Evolutionary conservation across 495 filamentous ascomycete species (phyloP).

Genomic region (Monascus purpureus): DNA sequence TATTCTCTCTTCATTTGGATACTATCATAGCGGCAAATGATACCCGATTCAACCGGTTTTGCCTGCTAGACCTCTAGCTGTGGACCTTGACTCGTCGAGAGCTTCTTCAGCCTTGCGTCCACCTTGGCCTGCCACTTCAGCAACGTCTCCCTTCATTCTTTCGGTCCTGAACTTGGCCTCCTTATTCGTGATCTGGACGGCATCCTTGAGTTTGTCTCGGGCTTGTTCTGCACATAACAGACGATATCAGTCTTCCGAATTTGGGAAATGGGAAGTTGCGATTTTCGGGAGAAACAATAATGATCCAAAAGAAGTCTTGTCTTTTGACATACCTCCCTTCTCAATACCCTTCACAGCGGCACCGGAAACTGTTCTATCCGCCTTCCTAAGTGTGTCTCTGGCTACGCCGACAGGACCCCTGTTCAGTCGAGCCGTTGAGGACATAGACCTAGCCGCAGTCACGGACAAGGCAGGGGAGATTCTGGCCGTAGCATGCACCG

Average conservation of each 20-base stretch:
- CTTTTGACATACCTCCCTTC: constrained; percentile 34
- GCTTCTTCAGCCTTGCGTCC: constrained; percentile 29
- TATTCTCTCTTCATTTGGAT: too few species aligned
- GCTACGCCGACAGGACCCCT: constrained; percentile 31
- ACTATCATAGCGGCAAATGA: too few species aligned
- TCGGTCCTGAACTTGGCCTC: constrained; percentile 20
- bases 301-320: too few species aligned
- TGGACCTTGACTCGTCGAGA: constrained; percentile 11
- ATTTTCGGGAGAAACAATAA: too few species aligned
- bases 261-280: too few species aligned
- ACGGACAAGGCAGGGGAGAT: constrained; percentile 6
- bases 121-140: constrained; percentile 16
- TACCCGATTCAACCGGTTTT: neutral
- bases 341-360: constrained; percentile 48
- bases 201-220: constrained; percentile 24
- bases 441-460: constrained; percentile 10
- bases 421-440: constrained; percentile 14
- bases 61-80: neutral
- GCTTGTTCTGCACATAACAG: constrained; percentile 32
- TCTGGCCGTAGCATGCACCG: neutral
- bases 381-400: constrained; percentile 43
- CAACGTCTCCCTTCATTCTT: constrained; percentile 28
- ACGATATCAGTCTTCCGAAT: too few species aligned
- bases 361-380: constrained; percentile 39
- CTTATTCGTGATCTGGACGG: constrained; percentile 16